Base-by-base conservation (phyloP, 2,329 filamentous ascomycete genomes). In the Nemania sp. region DNA sequence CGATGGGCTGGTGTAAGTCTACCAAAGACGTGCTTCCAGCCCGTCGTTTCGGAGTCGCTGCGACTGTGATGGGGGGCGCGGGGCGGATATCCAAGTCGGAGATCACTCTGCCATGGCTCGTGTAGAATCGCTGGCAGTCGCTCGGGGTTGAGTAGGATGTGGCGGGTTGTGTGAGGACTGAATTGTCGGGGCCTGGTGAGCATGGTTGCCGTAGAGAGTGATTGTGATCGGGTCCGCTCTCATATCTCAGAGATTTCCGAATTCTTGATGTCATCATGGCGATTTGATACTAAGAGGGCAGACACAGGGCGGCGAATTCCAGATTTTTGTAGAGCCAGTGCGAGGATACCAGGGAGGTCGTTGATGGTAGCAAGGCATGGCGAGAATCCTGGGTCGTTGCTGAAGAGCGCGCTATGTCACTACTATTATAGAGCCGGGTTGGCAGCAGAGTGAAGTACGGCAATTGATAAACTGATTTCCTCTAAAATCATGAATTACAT, bases 1-100 rank as follows among this genome's bases (percentile, higher is more conserved):
- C 69, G 21, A 70, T 71, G 21, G 69, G 69, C 46, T 71, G 69
- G 56, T 71, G 69, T 5, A 42, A 25, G 4, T 63, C 50, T 15
- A 34, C 34, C n/a, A n/a, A 12, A 0, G 20, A 12, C 7, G 18
- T 2, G 34, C 45, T 47, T 21, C 48, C 21, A 10, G 34, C 50
- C 34, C 35, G 37, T 5, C 18, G 18, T 4, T 34, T 45, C 5
- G 37, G 29, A 2, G 15, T 11, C n/a, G 3, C 9, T 46, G 9
- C 10, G 15, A 29, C 15, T 12, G 35, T 46, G 2, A 39, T 10
- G 15, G 45, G 32, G 21, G 53, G 21, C 5, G 25, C 13, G 25
- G 25, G 7, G 25, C 7, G 4, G 25, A 29, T 29, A 4, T 29
- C 25, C 7, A 7, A 29, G 25, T 29, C 25, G 25, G 25, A 29